Evolutionary conservation across 495 filamentous ascomycete species (phyloP), one percentile per base, ranked within the genome.

Genomic region (Jackrogersella minutella): DNA sequence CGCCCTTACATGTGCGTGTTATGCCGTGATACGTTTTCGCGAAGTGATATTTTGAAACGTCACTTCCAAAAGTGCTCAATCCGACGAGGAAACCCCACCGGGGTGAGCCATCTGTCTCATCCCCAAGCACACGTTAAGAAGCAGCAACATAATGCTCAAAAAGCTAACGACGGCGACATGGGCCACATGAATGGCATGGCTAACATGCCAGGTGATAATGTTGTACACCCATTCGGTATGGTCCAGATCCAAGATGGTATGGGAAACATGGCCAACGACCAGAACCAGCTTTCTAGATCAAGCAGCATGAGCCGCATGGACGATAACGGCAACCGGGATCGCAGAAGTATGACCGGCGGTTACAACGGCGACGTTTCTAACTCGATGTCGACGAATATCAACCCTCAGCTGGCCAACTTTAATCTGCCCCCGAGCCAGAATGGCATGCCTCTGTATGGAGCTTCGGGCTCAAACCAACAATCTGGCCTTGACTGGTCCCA

Each of bases 61-160:
- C 95, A 99, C 77, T 99, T 99, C 77, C 92, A 96, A 75, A 99
- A 99, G 79, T 99, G 95, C 79, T 97, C 94, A 28, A 88, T 97
- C 52, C 87, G 95, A 66, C 88, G 95, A 66, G 95, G 95, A 43
- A 97, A 97, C 80, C 94, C 94, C 22, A 96, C 91, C 19, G 93
- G 93, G 57, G 90, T 89, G 58, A 95, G 88, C 70, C 94, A 99
- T 84, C 79, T 99, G 72, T 93, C 93, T 56, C 91, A 96, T 78
- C 90, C 95, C 39, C 90, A 93, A 77, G 91, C 90, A 62, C 91
- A 95, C 78, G 81, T 93, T 64, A 93, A 92, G 81, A 92, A 91
- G 76, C 82, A 83, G 64, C 83, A 88, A 76, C 84, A 85, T 66
- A 81, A 81, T 57, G 76, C 79, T n/a, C 86, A 89, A 69, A 85